Evolutionary conservation across 352 stramenopile species (phyloP).

Genomic region (Phytophthora ohioensis): DNA sequence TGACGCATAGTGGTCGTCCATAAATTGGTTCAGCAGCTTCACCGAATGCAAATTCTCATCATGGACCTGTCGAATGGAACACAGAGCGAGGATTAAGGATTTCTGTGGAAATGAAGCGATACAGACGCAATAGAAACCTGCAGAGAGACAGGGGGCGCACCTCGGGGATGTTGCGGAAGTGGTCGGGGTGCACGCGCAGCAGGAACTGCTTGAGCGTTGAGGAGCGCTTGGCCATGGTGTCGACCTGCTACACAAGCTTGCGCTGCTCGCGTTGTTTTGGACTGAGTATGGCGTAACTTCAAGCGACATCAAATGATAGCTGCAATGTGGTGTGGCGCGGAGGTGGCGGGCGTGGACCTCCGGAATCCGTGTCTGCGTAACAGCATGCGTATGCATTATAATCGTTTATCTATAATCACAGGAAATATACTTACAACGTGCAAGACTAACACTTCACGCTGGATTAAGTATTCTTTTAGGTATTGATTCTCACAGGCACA

Average conservation of each 20-base stretch:
- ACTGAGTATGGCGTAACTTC: conserved; percentile 35
- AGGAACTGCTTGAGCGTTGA: conserved; percentile 76
- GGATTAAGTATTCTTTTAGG: conserved; percentile 32
- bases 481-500: conserved; percentile 11
- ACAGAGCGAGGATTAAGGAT: not conserved
- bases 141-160: conserved; percentile 19
- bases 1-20: conserved; percentile 56
- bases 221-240: conserved; percentile 51
- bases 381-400: conserved; percentile 5
- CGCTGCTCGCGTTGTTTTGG: conserved; percentile 1
- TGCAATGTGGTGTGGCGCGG: conserved; percentile 22
- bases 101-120: not conserved
- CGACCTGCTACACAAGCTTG: not conserved
- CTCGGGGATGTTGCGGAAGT: conserved; percentile 63
- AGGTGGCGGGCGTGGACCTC: conserved; percentile 32
- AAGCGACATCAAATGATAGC: conserved; percentile 28
- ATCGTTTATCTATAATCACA: not conserved
- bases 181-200: conserved; percentile 74
- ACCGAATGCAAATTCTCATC: conserved; percentile 78
- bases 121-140: not conserved
- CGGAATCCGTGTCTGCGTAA: conserved; percentile 34
- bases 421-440: not conserved
- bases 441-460: not conserved
- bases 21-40: conserved; percentile 78
- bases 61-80: conserved; percentile 46